Evolutionary conservation across 2,329 filamentous ascomycete genomes (phyloP).

Genomic region (Pseudogymnoascus sp.): DNA sequence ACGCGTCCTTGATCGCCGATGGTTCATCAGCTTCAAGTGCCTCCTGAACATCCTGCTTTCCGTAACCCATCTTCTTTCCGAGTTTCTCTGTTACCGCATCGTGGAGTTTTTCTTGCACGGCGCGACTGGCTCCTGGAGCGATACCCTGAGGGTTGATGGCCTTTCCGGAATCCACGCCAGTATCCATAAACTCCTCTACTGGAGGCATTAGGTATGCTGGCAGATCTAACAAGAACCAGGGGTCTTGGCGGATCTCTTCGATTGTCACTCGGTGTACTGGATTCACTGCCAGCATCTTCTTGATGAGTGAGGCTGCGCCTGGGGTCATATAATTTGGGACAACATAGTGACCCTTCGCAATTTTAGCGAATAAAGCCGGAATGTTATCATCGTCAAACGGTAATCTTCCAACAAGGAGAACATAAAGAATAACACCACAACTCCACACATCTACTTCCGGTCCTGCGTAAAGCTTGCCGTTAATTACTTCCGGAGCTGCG

Average conservation of each 20-base stretch:
- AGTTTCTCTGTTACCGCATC: slow-evolving; percentile 91
- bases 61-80: slow-evolving; percentile 96
- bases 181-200: slow-evolving; percentile 85
- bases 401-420: slow-evolving; percentile 70
- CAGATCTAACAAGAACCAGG: slow-evolving; percentile 86
- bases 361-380: slow-evolving; percentile 94
- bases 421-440: slow-evolving; percentile 83
- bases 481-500: slow-evolving; percentile 94
- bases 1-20: slow-evolving; percentile 97
- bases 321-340: slow-evolving; percentile 85
- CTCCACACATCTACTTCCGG: slow-evolving; percentile 99
- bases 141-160: slow-evolving; percentile 78
- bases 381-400: slow-evolving; percentile 99
- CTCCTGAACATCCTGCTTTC: slow-evolving; percentile 88
- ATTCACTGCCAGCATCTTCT: slow-evolving; percentile 90
- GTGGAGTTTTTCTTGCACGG: slow-evolving; percentile 82
- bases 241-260: slow-evolving; percentile 82
- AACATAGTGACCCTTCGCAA: slow-evolving; percentile 86
- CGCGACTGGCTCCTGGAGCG: slow-evolving; percentile 67
- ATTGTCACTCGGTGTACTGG: slow-evolving; percentile 92
- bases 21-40: slow-evolving; percentile 86
- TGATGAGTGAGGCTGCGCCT: slow-evolving; percentile 75
- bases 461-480: slow-evolving; percentile 92
- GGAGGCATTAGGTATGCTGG: slow-evolving; percentile 81
- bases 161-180: slow-evolving; percentile 87